Evolutionary conservation across 2,329 filamentous ascomycete genomes (phyloP), one percentile per base, ranked within the genome.

Genomic region (Sarocladium brachiariae): DNA sequence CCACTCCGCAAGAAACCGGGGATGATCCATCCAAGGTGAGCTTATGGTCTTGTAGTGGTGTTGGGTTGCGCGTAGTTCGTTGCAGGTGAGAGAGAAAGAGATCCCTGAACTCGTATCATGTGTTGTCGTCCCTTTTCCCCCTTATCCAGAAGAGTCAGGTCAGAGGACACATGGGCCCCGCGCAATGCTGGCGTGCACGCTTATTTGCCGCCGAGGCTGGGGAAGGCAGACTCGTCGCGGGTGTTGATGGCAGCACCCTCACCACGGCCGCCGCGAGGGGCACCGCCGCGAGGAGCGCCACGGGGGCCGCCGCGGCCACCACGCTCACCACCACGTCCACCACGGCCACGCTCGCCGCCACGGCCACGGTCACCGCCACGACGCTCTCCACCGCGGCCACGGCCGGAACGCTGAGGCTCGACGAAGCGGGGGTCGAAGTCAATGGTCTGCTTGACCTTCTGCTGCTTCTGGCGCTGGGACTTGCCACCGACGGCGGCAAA

Each of bases 401-500:
- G 70, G 53, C 76, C 70, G 58, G 70, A 63, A 56, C 82, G 80
- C 60, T 83, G 77, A 53, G 80, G 77, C 75, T 92, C 87, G 61
- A 88, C 78, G 68, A 80, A 89, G 65, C 87, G 81, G 74, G 90
- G 83, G 71, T 96, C 91, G 58, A 96, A 88, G 65, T 95, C 89
- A 63, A 97, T 69, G 67, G 87, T 72, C 71, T 88, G 82, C 86
- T 96, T 96, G 74, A 87, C 81, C 82, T 93, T 93, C 75, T 87
- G 86, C 77, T 92, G 86, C 67, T 89, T 89, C 76, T 92, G 83
- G 66, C 88, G 87, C 76, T 81, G 78, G 69, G 82, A 71, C 85
- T 96, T 96, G 74, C 85, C 86, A 56, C 75, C 77, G 58, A 78
- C 70, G 61, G 78, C 83, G 63, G 86, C 73, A 65, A 96, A 86